These are phyloP conservation scores for Plasmodium ovale DNA, from an alignment of 169 alveolate genomes.

Conservation along the genomic window DNA sequence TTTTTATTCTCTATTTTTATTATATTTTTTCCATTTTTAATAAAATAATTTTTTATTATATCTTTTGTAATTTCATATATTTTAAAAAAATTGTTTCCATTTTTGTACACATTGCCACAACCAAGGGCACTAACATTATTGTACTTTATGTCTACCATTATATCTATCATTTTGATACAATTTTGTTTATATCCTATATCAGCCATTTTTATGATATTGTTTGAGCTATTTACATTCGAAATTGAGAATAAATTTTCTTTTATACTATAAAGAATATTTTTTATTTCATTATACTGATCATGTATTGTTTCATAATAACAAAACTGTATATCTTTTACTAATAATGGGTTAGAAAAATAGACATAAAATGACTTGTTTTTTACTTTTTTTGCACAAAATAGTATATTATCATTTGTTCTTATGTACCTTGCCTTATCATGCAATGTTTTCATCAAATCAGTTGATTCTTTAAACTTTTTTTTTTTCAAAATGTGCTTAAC, in stretches of 20 bases:
- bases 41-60: neutral
- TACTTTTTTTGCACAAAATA: conserved; percentile 9
- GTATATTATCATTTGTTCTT: neutral
- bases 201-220: conserved; percentile 7
- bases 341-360: conserved; percentile 19
- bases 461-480: conserved; percentile 23
- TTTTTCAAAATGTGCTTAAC: conserved; percentile 13
- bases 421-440: neutral
- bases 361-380: conserved; percentile 14
- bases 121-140: neutral
- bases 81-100: conserved; percentile 23
- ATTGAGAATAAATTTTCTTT: conserved; percentile 13
- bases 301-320: neutral
- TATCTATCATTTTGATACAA: neutral
- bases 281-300: conserved; percentile 32
- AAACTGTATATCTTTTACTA: conserved; percentile 27
- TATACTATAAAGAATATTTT: conserved; percentile 9
- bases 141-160: conserved; percentile 30
- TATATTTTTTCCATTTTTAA: neutral
- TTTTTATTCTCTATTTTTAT: conserved; percentile 19
- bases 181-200: conserved; percentile 46
- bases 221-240: conserved; percentile 24
- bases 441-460: neutral
- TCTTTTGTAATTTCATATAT: conserved; percentile 39
- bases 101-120: conserved; percentile 37